phyloP scores from a whole-genome alignment of 371 early-diverging fungal genomes.

The Mortierella sp. region DNA sequence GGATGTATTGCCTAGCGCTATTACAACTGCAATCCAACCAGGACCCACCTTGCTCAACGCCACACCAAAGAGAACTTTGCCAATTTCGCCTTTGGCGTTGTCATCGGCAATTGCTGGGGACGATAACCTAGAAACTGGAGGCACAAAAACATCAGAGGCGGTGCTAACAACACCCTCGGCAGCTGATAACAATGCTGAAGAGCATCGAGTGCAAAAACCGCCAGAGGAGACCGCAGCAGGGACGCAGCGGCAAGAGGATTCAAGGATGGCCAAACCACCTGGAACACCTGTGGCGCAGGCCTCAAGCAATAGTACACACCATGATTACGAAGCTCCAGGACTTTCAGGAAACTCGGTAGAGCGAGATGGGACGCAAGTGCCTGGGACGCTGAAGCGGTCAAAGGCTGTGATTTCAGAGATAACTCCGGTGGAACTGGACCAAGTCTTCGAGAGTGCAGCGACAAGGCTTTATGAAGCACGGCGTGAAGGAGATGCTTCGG shows the following conservation, averaged over 20 bases:
- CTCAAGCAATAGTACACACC: too few relatives aligned
- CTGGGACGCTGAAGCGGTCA: too few relatives aligned
- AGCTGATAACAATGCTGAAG: too few relatives aligned
- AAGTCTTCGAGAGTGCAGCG: slow-evolving; percentile 33
- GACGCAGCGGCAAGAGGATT: not conserved
- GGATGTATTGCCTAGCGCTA: not conserved
- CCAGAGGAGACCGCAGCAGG: too few relatives aligned
- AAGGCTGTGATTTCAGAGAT: slow-evolving; percentile 31
- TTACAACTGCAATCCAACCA: not conserved
- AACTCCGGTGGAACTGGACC: slow-evolving; percentile 28
- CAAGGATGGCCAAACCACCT: too few relatives aligned
- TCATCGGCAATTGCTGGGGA: slow-evolving; percentile 7
- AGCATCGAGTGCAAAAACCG: too few relatives aligned
- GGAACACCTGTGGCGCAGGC: too few relatives aligned
- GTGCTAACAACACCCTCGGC: not conserved
- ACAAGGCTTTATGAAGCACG: slow-evolving; percentile 24
- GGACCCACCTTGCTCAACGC: not conserved
- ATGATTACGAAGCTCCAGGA: too few relatives aligned
- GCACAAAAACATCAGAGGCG: not conserved
- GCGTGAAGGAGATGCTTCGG: slow-evolving; percentile 15
- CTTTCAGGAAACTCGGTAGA: too few relatives aligned
- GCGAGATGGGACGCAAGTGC: too few relatives aligned
- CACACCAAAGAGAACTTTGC: slow-evolving; percentile 18
- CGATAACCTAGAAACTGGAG: not conserved
- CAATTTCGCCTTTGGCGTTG: slow-evolving; percentile 38